Conservation (phyloP, 768 basidiomycete species). For the Butyriboletus loyo region DNA sequence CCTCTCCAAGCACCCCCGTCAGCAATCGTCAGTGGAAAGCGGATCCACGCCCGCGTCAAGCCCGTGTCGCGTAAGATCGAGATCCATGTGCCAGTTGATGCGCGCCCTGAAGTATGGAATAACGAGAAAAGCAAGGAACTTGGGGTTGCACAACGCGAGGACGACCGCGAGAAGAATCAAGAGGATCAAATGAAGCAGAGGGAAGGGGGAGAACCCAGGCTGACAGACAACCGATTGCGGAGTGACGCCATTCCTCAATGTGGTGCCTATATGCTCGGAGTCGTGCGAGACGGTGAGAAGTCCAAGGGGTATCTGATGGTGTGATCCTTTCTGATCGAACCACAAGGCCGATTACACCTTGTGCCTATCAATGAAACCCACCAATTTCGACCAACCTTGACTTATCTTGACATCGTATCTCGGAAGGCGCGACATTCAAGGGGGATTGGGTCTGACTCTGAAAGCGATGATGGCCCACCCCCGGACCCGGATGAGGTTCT, state of each 20-base stretch:
- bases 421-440: constrained; percentile 56
- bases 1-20: constrained; percentile 77
- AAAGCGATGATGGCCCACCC: constrained; percentile 76
- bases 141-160: constrained; percentile 63
- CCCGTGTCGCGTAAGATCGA: constrained; percentile 60
- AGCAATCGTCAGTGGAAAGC: constrained; percentile 67
- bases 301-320: background rate
- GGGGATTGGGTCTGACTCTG: constrained; percentile 54
- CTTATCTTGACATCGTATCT: constrained; percentile 72
- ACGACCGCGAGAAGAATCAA: constrained; percentile 78
- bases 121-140: constrained; percentile 63
- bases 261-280: constrained; percentile 72
- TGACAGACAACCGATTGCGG: constrained; percentile 66
- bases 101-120: constrained; percentile 79
- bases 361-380: constrained; percentile 77
- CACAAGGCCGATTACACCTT: constrained; percentile 66
- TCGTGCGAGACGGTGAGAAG: constrained; percentile 64
- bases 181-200: constrained; percentile 44
- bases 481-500: constrained; percentile 73
- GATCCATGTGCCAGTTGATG: constrained; percentile 80
- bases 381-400: constrained; percentile 79
- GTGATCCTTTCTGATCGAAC: constrained; percentile 9
- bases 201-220: constrained; percentile 56
- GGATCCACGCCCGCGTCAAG: constrained; percentile 72
- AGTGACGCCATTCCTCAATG: constrained; percentile 69